Evolutionary conservation across 306 rosid genomes (phyloP).

Genomic region (Mimosa bimucronata): DNA sequence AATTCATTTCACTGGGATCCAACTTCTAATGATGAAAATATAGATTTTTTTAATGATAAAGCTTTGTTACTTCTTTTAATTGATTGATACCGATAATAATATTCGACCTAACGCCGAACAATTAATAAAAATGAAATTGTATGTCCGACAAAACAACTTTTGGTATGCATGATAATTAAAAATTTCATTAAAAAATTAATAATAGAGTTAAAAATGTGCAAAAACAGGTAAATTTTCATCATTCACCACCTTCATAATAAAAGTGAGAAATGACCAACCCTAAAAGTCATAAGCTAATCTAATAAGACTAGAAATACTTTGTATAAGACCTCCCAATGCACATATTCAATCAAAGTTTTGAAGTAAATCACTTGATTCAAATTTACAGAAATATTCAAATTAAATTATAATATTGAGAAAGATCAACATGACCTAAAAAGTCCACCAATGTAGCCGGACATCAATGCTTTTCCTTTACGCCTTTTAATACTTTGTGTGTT

Average conservation of each 20-base stretch:
- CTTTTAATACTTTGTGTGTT: neutral
- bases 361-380: neutral
- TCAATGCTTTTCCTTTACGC: neutral
- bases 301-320: neutral
- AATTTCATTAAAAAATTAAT: neutral
- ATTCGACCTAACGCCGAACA: neutral
- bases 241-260: neutral
- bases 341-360: neutral
- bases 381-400: neutral
- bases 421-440: neutral
- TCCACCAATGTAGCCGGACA: neutral
- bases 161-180: neutral
- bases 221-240: neutral
- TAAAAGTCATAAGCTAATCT: neutral
- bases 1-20: too few species aligned
- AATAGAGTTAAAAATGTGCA: too few species aligned
- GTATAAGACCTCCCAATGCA: neutral
- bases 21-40: too few species aligned
- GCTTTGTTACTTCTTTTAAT: neutral
- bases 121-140: neutral
- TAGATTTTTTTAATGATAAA: too few species aligned
- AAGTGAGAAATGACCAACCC: neutral
- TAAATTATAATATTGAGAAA: neutral
- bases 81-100: too few species aligned
- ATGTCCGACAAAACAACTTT: neutral